phyloP scores from a whole-genome alignment of 2,329 filamentous ascomycete species.

The Incumbomyces delicatus region DNA sequence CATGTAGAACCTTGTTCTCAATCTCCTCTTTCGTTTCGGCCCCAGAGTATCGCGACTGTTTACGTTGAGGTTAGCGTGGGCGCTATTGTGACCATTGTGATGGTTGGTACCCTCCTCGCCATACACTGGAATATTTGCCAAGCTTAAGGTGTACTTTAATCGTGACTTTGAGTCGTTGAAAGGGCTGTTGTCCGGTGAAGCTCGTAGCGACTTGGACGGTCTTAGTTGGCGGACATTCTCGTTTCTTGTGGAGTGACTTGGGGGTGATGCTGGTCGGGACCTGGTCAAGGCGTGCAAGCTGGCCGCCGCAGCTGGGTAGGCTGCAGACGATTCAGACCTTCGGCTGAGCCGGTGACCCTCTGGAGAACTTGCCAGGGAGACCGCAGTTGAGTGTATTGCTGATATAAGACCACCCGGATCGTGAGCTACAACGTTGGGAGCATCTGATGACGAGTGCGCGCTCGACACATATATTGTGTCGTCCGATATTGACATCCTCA shows the following conservation, averaged over 20 bases:
- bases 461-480: not conserved
- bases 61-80: not conserved
- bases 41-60: not conserved
- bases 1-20: constrained; percentile 47
- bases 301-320: constrained; percentile 14
- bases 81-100: not conserved
- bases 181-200: constrained; percentile 4
- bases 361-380: constrained; percentile 20
- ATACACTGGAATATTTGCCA: not conserved
- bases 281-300: constrained; percentile 19
- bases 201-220: constrained; percentile 2
- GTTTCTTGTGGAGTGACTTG: not conserved
- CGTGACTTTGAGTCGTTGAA: constrained; percentile 2
- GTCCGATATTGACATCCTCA: not conserved
- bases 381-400: constrained; percentile 10
- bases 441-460: constrained; percentile 11
- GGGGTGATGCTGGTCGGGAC: constrained; percentile 19
- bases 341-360: constrained; percentile 16
- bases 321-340: constrained; percentile 5
- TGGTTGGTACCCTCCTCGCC: not conserved
- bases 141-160: not conserved
- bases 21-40: constrained; percentile 18
- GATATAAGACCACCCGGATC: constrained; percentile 13
- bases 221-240: not conserved
- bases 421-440: constrained; percentile 14